A percentile compares a stretch with the other conserved stretches of the same genome.
These are phyloP conservation scores for Arbutus unedo DNA, from an alignment of 148 eudicot genomes.

Conservation along the genomic window DNA sequence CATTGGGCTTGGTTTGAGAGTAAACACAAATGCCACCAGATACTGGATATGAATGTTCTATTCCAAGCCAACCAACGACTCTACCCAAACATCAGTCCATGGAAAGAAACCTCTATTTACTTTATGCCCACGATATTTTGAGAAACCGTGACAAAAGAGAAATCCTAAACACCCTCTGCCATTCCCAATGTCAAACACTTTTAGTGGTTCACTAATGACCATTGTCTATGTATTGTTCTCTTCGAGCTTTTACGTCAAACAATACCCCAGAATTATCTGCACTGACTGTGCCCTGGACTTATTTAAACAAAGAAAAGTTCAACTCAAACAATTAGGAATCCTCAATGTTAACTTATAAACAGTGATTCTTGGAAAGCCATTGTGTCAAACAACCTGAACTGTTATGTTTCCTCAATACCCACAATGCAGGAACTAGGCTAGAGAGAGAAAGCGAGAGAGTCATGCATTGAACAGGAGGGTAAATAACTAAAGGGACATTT, in stretches of 20 bases:
- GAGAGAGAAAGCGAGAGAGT: neutral
- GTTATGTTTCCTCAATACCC: neutral
- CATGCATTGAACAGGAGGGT: neutral
- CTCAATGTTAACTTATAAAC: neutral
- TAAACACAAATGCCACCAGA: neutral
- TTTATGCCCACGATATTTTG: neutral
- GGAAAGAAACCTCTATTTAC: neutral
- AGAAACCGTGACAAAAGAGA: neutral
- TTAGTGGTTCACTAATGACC: neutral
- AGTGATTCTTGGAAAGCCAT: neutral
- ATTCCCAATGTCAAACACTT: neutral
- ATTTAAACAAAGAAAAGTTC: neutral
- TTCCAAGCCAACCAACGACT: neutral
- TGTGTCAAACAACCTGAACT: neutral
- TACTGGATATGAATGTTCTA: neutral
- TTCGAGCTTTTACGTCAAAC: neutral
- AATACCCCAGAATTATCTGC: neutral
- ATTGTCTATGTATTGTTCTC: neutral
- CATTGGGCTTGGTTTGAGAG: no score
- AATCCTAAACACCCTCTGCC: no score
- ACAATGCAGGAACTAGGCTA: neutral
- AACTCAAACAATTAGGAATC: neutral
- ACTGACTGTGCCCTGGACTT: neutral
- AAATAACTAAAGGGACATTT: neutral
- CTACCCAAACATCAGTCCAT: neutral